Conservation (phyloP, 805 yeast genomes). For the Yarrowia phangngaensis region DNA sequence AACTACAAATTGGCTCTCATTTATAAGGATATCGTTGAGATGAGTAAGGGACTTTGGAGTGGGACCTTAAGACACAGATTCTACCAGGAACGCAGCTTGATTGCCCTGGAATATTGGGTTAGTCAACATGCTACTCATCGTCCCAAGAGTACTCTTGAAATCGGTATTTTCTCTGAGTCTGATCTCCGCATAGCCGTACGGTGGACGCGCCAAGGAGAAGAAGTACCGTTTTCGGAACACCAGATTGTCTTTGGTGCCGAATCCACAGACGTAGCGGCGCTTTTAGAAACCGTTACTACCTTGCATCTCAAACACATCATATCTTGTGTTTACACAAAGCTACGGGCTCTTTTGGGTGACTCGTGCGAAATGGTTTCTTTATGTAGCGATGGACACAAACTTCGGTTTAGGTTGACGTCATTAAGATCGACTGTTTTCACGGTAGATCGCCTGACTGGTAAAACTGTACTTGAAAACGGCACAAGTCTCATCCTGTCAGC, state of each 20-base stretch:
- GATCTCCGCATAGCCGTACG: slow-evolving; percentile 40
- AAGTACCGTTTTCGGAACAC: slow-evolving; percentile 31
- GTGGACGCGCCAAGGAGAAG: slow-evolving; percentile 60
- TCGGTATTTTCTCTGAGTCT: slow-evolving; percentile 49
- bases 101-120: slow-evolving; percentile 65
- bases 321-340: slow-evolving; percentile 33
- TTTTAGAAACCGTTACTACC: slow-evolving; percentile 43
- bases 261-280: slow-evolving; percentile 38
- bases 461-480: slow-evolving; percentile 41
- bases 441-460: slow-evolving; percentile 33
- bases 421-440: slow-evolving; percentile 31
- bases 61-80: slow-evolving; percentile 57
- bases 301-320: slow-evolving; percentile 44
- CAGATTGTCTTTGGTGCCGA: slow-evolving; percentile 29
- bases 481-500: slow-evolving; percentile 42
- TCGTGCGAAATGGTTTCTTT: slow-evolving; percentile 17
- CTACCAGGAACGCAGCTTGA: slow-evolving; percentile 50
- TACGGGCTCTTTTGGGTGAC: slow-evolving; percentile 5
- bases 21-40: slow-evolving; percentile 52
- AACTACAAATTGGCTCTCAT: slow-evolving; percentile 60
- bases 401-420: slow-evolving; percentile 30
- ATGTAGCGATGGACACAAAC: slow-evolving; percentile 26
- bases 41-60: slow-evolving; percentile 55
- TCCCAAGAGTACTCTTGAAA: slow-evolving; percentile 54
- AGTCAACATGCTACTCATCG: slow-evolving; percentile 38